Conservation (phyloP, 352 stramenopile species). For the Phytopythium sindhum region DNA sequence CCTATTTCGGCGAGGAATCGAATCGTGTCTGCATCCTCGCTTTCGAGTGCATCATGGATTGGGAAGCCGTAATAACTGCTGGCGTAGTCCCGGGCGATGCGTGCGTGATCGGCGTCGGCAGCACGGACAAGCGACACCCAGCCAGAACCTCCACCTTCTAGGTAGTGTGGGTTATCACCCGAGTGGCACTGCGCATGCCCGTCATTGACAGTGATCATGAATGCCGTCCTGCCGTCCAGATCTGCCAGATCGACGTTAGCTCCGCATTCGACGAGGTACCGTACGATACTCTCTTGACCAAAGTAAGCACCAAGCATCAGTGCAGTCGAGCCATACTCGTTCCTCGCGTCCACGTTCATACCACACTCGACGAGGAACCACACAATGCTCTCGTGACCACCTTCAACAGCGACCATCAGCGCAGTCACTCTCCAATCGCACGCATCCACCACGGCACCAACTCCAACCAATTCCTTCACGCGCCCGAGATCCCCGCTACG, state of each 20-base stretch:
- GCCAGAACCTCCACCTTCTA: neutral
- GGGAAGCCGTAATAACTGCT: too few relatives aligned
- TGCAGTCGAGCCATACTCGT: neutral
- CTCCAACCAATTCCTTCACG: neutral
- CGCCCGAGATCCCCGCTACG: neutral
- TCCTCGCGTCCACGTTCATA: neutral
- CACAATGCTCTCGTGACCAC: neutral
- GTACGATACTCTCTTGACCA: neutral
- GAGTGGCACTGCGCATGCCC: neutral
- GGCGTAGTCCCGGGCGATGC: neutral
- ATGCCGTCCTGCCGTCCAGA: neutral
- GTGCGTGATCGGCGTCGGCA: neutral
- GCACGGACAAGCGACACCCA: neutral
- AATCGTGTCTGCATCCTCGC: neutral
- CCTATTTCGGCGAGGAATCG: neutral
- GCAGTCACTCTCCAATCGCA: neutral
- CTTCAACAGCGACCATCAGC: neutral
- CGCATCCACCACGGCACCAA: neutral
- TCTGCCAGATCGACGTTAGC: neutral
- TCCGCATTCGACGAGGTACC: neutral
- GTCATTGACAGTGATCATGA: neutral
- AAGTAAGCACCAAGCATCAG: neutral
- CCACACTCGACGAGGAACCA: neutral
- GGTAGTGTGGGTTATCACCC: neutral
- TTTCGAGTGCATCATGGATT: neutral